A percentile compares a stretch with the other conserved stretches of the same genome.
phyloP scores from a whole-genome alignment of 495 filamentous ascomycete genomes.

The Chaetomium fimeti region DNA sequence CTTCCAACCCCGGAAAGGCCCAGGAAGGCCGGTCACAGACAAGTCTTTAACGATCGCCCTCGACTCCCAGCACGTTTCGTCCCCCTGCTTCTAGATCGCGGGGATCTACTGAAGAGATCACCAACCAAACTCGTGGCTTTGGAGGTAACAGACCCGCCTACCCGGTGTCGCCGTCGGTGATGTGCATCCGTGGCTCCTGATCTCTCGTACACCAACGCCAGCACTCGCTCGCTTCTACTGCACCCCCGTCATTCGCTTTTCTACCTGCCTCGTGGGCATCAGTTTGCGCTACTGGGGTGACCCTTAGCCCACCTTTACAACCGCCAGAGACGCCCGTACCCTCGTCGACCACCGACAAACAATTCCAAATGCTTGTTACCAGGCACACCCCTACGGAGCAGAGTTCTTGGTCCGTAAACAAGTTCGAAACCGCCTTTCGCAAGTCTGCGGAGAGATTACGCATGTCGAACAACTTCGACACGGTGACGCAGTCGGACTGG shows the following conservation, averaged over 20 bases:
- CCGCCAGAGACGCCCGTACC: conserved; percentile 14
- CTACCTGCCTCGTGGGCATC: conserved; percentile 2
- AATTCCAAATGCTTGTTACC: conserved; percentile 60
- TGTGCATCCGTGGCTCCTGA: conserved; percentile 26
- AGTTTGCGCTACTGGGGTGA: conserved; percentile 24
- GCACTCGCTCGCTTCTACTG: conserved; percentile 19
- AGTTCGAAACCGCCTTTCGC: conserved; percentile 54
- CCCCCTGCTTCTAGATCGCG: not conserved
- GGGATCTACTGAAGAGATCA: conserved; percentile 33
- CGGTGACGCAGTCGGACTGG: conserved; percentile 60
- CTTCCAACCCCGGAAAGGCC: conserved; percentile 33
- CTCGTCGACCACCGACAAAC: conserved; percentile 26
- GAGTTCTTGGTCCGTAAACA: conserved; percentile 58
- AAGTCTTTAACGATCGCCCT: not conserved
- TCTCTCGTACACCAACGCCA: conserved; percentile 18
- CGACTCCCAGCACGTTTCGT: not conserved
- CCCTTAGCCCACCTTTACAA: conserved; percentile 19
- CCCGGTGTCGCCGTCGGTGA: conserved; percentile 27
- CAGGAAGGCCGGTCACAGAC: not conserved
- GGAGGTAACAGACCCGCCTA: conserved; percentile 29
- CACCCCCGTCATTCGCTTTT: conserved; percentile 7
- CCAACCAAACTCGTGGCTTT: conserved; percentile 25
- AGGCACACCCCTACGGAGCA: conserved; percentile 57
- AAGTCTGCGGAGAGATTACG: conserved; percentile 53
- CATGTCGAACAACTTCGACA: conserved; percentile 59